Conservation (phyloP, 1,139 yeast species). For the Protomyces macrosporus region DNA sequence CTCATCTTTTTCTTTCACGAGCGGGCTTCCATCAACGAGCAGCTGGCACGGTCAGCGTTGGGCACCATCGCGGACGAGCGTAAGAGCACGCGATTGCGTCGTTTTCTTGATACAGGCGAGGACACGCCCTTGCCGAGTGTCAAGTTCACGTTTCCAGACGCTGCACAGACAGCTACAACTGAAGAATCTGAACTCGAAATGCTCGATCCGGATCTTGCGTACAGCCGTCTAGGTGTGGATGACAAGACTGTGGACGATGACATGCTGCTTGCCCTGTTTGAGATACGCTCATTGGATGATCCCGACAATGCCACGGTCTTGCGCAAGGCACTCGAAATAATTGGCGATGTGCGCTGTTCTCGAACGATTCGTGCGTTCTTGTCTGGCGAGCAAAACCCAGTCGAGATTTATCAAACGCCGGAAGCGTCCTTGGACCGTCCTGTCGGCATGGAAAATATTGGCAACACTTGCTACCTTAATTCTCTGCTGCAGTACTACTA, state of each 20-base stretch:
- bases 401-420: constrained; percentile 4
- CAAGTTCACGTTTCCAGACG: not conserved
- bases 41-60: constrained; percentile 20
- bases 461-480: constrained; percentile 85
- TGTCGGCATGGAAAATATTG: constrained; percentile 78
- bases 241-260: constrained; percentile 24
- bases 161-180: not conserved
- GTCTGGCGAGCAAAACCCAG: constrained; percentile 32
- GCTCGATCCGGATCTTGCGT: constrained; percentile 23
- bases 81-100: constrained; percentile 7
- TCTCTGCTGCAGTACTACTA: constrained; percentile 84
- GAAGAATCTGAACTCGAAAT: constrained; percentile 5
- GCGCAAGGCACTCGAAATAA: constrained; percentile 50
- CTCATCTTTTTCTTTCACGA: constrained; percentile 65
- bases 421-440: constrained; percentile 50
- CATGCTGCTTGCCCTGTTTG: constrained; percentile 18
- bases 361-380: constrained; percentile 34
- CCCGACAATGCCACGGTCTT: constrained; percentile 36
- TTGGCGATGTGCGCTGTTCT: constrained; percentile 45
- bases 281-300: constrained; percentile 27
- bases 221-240: constrained; percentile 20
- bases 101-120: constrained; percentile 17
- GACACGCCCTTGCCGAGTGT: constrained; percentile 12
- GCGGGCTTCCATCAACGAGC: constrained; percentile 48
- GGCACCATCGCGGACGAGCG: constrained; percentile 23